Percentiles rank a stretch among this genome's conserved stretches.
phyloP scores from a whole-genome alignment of 257 asterid genomes.

The Nicotiana tomentosiformis region DNA sequence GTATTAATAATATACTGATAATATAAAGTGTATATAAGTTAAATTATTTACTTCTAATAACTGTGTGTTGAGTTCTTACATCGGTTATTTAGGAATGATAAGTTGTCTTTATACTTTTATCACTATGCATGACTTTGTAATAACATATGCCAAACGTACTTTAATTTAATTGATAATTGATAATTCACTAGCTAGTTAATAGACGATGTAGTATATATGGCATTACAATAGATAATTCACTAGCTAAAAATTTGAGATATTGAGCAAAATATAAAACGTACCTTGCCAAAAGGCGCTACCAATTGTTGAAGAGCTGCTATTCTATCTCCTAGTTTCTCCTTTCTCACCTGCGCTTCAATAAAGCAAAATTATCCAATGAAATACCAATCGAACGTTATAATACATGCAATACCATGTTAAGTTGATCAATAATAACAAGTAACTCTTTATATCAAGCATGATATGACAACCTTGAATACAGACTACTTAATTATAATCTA shows the following conservation, averaged over 20 bases:
- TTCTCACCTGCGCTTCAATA: constrained; percentile 51
- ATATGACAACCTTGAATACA: background rate
- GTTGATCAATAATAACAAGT: background rate
- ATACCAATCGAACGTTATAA: background rate
- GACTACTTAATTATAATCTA: too few relatives aligned
- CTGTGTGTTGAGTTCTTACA: too few relatives aligned
- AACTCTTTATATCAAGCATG: background rate
- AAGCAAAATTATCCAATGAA: background rate
- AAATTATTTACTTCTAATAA: too few relatives aligned
- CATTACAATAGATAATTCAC: too few relatives aligned
- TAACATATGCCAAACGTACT: too few relatives aligned
- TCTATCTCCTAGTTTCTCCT: constrained; percentile 89
- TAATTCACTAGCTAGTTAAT: background rate
- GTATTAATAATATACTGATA: too few relatives aligned
- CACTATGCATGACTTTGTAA: too few relatives aligned
- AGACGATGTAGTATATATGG: background rate
- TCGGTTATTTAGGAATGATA: too few relatives aligned
- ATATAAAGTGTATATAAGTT: too few relatives aligned
- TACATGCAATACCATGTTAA: too few relatives aligned
- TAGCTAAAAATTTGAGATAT: background rate
- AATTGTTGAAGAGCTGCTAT: constrained; percentile 89
- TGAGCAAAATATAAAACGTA: constrained; percentile 8
- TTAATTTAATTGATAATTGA: too few relatives aligned
- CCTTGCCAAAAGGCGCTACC: constrained; percentile 98
- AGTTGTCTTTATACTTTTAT: too few relatives aligned